Percentiles rank a stretch among this genome's conserved stretches.
These are phyloP conservation scores for Triticum turgidum DNA, from an alignment of 176 grass and related monocot species.

Conservation along the genomic window DNA sequence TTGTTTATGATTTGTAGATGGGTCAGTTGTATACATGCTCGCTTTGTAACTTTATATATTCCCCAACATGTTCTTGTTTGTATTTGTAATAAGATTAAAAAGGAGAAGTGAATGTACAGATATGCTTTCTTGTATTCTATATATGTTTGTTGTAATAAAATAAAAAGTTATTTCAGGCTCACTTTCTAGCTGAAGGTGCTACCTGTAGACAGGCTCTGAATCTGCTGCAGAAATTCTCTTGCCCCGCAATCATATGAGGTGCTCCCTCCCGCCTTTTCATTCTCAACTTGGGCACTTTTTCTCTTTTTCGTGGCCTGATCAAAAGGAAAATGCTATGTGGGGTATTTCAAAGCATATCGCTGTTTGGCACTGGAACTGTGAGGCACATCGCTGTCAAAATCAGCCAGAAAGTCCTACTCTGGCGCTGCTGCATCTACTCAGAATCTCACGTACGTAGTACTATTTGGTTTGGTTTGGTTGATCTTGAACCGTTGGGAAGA, in stretches of 20 bases:
- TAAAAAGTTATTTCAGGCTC: background rate
- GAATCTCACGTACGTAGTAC: slow-evolving; percentile 23
- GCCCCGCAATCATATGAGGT: slow-evolving; percentile 19
- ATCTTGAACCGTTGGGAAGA: slow-evolving; percentile 31
- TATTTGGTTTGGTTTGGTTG: slow-evolving; percentile 41
- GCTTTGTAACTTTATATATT: slow-evolving; percentile 27
- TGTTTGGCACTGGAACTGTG: slow-evolving; percentile 5
- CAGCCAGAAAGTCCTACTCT: slow-evolving; percentile 33
- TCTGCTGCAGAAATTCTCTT: slow-evolving; percentile 16
- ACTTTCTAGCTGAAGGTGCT: background rate
- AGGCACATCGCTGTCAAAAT: slow-evolving; percentile 40
- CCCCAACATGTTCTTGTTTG: slow-evolving; percentile 30
- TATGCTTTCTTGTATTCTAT: slow-evolving; percentile 25
- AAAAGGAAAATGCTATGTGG: background rate
- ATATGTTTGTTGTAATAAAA: slow-evolving; percentile 30
- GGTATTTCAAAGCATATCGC: background rate
- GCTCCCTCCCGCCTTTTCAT: background rate
- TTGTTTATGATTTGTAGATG: slow-evolving; percentile 26
- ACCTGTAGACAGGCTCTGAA: slow-evolving; percentile 1
- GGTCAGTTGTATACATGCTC: slow-evolving; percentile 21
- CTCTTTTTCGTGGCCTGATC: slow-evolving; percentile 17
- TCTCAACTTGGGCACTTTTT: background rate
- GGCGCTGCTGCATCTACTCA: slow-evolving; percentile 37
- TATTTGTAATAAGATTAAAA: slow-evolving; percentile 51
- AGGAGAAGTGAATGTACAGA: slow-evolving; percentile 36